Percentiles rank a stretch among this genome's conserved stretches.
phyloP scores from a whole-genome alignment of 139 green algal genomes.

The Coelastrella sp. region DNA sequence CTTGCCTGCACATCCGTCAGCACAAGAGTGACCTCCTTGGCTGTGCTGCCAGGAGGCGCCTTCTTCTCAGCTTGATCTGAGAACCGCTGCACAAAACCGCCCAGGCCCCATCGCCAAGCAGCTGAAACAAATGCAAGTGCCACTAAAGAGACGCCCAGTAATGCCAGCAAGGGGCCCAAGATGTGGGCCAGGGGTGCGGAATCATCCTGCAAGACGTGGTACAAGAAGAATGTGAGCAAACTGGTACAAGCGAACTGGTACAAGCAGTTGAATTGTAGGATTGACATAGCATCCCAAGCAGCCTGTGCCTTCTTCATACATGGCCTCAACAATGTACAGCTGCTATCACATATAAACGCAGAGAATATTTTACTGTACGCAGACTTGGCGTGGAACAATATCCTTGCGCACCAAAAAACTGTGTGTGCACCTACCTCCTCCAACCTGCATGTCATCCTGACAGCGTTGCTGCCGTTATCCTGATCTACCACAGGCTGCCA shows the following conservation, averaged over 20 bases:
- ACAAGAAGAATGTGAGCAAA: too few species aligned
- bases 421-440: not conserved
- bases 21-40: slow-evolving; percentile 64
- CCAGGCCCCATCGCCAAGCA: slow-evolving; percentile 25
- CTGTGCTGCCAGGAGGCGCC: slow-evolving; percentile 21
- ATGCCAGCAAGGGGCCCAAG: slow-evolving; percentile 15
- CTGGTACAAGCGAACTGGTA: too few species aligned
- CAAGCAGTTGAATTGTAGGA: too few species aligned
- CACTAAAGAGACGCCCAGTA: not conserved
- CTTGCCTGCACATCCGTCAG: slow-evolving; percentile 62
- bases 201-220: slow-evolving; percentile 1
- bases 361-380: too few species aligned
- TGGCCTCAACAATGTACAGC: too few species aligned
- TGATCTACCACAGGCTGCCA: not conserved
- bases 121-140: slow-evolving; percentile 8
- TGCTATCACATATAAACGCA: too few species aligned
- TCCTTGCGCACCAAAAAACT: too few species aligned
- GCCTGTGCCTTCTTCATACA: too few species aligned
- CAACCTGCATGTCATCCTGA: not conserved
- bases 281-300: too few species aligned
- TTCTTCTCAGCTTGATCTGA: slow-evolving; percentile 13
- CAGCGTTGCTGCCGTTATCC: not conserved
- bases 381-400: too few species aligned
- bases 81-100: not conserved
- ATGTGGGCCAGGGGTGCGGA: not conserved